phyloP scores from a whole-genome alignment of 768 basidiomycete species.

The Austroboletus festivus region DNA sequence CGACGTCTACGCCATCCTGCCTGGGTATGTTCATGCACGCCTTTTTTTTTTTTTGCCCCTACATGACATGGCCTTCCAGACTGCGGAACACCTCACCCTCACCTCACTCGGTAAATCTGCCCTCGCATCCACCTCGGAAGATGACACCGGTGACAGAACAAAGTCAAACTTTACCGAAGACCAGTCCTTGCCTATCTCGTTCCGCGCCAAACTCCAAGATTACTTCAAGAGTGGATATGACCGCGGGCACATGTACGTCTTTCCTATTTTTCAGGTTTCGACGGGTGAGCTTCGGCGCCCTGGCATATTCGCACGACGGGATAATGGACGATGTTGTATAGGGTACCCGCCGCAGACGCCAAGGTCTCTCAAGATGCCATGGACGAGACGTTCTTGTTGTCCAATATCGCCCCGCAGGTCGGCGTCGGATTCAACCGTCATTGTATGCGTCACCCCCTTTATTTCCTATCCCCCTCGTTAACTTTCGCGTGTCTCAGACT shows the following conservation, averaged over 20 bases:
- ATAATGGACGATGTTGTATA: conserved; percentile 26
- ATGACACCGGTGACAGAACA: conserved; percentile 58
- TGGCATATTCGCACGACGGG: neutral
- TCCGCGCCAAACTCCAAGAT: conserved; percentile 82
- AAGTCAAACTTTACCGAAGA: conserved; percentile 86
- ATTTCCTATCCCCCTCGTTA: neutral
- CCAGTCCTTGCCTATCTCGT: conserved; percentile 64
- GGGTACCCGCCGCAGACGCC: conserved; percentile 97
- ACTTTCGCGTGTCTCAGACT: conserved; percentile 51
- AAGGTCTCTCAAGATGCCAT: conserved; percentile 90
- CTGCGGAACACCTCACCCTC: conserved; percentile 90
- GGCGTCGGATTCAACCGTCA: conserved; percentile 97
- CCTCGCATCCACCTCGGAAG: conserved; percentile 31
- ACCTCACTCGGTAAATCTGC: conserved; percentile 61
- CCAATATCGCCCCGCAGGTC: conserved; percentile 98
- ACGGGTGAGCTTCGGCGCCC: neutral
- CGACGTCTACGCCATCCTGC: conserved; percentile 85
- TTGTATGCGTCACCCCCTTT: conserved; percentile 45
- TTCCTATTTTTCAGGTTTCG: neutral
- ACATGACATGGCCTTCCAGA: no score
- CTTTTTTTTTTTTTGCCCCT: no score
- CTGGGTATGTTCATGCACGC: conserved; percentile 58
- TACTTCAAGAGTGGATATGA: conserved; percentile 95
- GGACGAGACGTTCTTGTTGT: conserved; percentile 93
- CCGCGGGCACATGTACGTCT: conserved; percentile 88